Evolutionary conservation across 2,329 filamentous ascomycete species (phyloP), one percentile per base, ranked within the genome.

Genomic region (Colletotrichum endophyticum): DNA sequence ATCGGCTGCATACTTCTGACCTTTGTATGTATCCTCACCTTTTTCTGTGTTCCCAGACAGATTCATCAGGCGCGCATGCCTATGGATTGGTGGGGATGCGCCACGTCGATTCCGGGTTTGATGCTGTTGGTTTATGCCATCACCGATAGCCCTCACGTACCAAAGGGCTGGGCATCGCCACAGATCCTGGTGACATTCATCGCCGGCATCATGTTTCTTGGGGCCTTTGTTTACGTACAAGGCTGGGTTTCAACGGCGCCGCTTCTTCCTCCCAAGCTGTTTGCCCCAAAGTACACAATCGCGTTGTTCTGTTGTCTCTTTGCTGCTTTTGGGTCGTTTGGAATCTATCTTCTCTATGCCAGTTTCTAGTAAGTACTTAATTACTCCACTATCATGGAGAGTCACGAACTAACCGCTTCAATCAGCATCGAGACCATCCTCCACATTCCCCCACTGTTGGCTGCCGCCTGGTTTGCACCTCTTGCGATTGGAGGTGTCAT

Each of bases 361-460:
- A 53, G 44, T 22, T 53, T 53, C n/a, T 53, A 53, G 44, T 53
- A 53, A 22, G 44, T 53, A 22, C 11, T 22, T 22, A 5, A 19
- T 39, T 8, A 22, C n/a, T 22, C 44, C n/a, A 8, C n/a, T 19
- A 53, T 53, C n/a, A 53, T 22, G 2, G 11, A 8, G 11, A 53
- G 6, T 22, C 3, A 53, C 12, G 2, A 8, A 8, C n/a, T 53
- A 22, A 53, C n/a, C n/a, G 44, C 86, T 95, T n/a, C 93, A 95
- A 80, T 84, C 91, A 8, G 82, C 95, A 5, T 88, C 92, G 27
- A 91, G 89, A 2, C 78, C 93, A 2, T 85, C 95, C 12, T 87
- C 95, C 77, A 81, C 92, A 62, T 87, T 94, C 34, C 92, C 92
- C 2, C 88, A 89, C 3, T 78, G 90, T 1, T 92, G 91, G 2